Evolutionary conservation across 345 rosid species (phyloP).

Genomic region (Geranium brycei): DNA sequence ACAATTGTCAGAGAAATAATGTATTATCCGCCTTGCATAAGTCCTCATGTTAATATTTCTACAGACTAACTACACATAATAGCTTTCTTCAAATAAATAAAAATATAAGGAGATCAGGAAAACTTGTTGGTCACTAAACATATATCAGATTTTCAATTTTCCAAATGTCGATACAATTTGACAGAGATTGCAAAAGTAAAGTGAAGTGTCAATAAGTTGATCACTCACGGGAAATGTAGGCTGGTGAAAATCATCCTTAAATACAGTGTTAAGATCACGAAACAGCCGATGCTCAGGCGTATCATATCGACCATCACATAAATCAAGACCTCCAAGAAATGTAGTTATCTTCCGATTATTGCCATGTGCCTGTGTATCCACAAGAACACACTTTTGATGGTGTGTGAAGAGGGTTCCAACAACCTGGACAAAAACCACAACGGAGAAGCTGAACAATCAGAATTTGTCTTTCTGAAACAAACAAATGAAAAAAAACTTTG

Average conservation of each 20-base stretch:
- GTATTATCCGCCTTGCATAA: too few species aligned
- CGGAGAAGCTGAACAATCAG: background rate
- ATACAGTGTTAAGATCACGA: slow-evolving; percentile 53
- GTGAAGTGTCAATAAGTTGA: background rate
- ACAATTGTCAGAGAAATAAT: too few species aligned
- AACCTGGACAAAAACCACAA: slow-evolving; percentile 31
- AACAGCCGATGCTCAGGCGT: slow-evolving; percentile 72
- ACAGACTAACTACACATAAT: too few species aligned
- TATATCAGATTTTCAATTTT: too few species aligned
- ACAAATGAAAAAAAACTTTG: too few species aligned
- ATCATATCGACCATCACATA: slow-evolving; percentile 89
- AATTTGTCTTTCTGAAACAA: too few species aligned
- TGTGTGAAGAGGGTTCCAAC: slow-evolving; percentile 50
- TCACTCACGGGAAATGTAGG: slow-evolving; percentile 66
- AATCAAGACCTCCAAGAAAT: slow-evolving; percentile 91
- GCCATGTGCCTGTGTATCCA: slow-evolving; percentile 78
- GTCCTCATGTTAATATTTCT: too few species aligned
- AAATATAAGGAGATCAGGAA: too few species aligned
- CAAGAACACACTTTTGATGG: slow-evolving; percentile 86
- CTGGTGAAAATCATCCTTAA: slow-evolving; percentile 82
- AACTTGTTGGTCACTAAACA: too few species aligned
- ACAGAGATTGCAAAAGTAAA: background rate
- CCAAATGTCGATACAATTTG: too few species aligned
- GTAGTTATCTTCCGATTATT: slow-evolving; percentile 69
- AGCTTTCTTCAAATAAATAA: too few species aligned